Percentiles rank a stretch among this genome's conserved stretches.
Conservation (phyloP, 2,329 filamentous ascomycete species). For the Venturia pyrina region DNA sequence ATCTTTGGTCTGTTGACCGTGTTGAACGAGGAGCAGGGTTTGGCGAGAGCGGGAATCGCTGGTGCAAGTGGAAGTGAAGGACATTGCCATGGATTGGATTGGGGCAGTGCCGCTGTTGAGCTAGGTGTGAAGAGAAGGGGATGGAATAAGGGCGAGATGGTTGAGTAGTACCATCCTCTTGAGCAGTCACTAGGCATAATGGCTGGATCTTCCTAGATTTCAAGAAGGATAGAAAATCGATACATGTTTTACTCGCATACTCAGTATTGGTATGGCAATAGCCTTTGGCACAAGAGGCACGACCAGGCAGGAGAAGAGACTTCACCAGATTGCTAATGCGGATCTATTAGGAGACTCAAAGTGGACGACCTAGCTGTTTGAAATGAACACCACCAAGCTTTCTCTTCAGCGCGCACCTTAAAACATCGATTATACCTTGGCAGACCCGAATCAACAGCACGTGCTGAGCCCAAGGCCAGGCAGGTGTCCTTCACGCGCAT, state of each 20-base stretch:
- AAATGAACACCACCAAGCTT: no score
- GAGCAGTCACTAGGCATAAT: not conserved
- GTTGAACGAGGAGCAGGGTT: constrained; percentile 76
- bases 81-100: constrained; percentile 96
- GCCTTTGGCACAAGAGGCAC: not conserved
- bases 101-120: constrained; percentile 90
- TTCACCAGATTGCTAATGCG: no score
- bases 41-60: constrained; percentile 67
- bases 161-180: constrained; percentile 25
- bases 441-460: no score
- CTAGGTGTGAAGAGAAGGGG: constrained; percentile 77
- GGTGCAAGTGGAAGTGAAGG: constrained; percentile 34
- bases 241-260: not conserved
- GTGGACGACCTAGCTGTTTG: no score
- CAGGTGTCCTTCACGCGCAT: no score
- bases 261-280: not conserved
- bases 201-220: not conserved
- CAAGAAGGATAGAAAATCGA: not conserved
- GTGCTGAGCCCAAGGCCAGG: no score
- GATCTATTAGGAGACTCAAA: no score
- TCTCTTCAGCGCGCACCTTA: no score
- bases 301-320: not conserved
- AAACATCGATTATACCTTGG: no score
- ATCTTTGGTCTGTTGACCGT: constrained; percentile 90
- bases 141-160: constrained; percentile 63